Percentiles rank a stretch among this genome's conserved stretches.
These are phyloP conservation scores for Penicillium sp. DNA, from an alignment of 2,329 filamentous ascomycete species.

Conservation along the genomic window DNA sequence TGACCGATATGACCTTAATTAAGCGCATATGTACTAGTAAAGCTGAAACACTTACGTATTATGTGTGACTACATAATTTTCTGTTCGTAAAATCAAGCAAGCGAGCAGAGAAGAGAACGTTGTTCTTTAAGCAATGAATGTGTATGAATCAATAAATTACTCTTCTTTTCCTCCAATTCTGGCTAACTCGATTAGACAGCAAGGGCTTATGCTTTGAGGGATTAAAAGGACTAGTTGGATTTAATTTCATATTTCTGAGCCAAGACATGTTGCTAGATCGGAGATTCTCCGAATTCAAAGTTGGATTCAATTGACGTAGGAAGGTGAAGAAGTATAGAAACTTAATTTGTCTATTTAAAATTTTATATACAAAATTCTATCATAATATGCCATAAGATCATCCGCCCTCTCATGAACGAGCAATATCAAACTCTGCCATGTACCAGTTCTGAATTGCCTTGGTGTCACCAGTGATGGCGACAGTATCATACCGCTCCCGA, in stretches of 20 bases:
- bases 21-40: neutral
- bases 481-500: constrained; percentile 42
- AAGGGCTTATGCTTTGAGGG: neutral
- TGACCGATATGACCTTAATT: neutral
- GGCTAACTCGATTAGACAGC: neutral
- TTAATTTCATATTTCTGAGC: neutral
- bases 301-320: neutral
- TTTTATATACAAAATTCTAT: constrained; percentile 4
- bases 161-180: neutral
- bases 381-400: neutral
- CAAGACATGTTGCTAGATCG: neutral
- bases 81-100: too few species aligned
- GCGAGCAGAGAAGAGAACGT: too few species aligned
- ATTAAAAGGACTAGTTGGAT: neutral
- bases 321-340: too few species aligned
- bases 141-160: neutral
- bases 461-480: constrained; percentile 48
- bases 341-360: neutral
- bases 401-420: constrained; percentile 30
- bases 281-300: neutral
- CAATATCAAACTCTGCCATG: constrained; percentile 41
- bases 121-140: too few species aligned
- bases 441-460: constrained; percentile 54
- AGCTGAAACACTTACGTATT: neutral
- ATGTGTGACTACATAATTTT: too few species aligned